Evolutionary conservation across 257 asterid genomes (phyloP), one percentile per base, ranked within the genome.

Genomic region (Datura wrightii): DNA sequence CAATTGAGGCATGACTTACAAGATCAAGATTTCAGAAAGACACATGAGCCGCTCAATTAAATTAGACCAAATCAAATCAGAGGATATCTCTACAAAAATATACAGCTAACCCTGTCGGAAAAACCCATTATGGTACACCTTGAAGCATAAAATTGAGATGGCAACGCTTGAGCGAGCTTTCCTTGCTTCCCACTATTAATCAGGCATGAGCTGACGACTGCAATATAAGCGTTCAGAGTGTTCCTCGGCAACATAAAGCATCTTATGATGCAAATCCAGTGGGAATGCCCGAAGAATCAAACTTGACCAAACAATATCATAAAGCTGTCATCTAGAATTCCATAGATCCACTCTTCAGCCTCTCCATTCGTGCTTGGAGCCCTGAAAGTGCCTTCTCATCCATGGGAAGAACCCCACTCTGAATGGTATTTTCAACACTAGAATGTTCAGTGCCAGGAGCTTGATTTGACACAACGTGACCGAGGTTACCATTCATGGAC

Each of bases 331-430:
- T 39, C 63, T 78, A 78, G 82, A 78, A 78, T 89, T 97, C 99
- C 60, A 93, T 86, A 10, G 97, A 93, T 10, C 99, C 97, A 66
- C 97, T 94, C 91, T 97, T 97, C 48, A 95, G 89, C 91, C 99
- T 89, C 79, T 97, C 98, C 99, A 97, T 97, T 18, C 99, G 98
- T 44, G 99, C 99, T 86, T 97, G 99, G 72, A 97, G 98, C 82
- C 99, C 99, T 5, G 99, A 95, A 54, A 95, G 90, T 10, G 99
- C 99, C 87, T 90, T 94, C 92, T 97, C 99, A 59, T 97, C 99
- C 98, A 97, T 97, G 13, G 97, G 97, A 84, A 91, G 99, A 80
- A 93, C 90, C 14, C 93, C 93, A 8, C 90, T 86, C 83, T 89
- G 97, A 84, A 89, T 83, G 52, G 93, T 85, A 88, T 89, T 87